These are phyloP conservation scores for Paramecium sexaurelia DNA, from an alignment of 73 alveolate genomes.

Conservation along the genomic window DNA sequence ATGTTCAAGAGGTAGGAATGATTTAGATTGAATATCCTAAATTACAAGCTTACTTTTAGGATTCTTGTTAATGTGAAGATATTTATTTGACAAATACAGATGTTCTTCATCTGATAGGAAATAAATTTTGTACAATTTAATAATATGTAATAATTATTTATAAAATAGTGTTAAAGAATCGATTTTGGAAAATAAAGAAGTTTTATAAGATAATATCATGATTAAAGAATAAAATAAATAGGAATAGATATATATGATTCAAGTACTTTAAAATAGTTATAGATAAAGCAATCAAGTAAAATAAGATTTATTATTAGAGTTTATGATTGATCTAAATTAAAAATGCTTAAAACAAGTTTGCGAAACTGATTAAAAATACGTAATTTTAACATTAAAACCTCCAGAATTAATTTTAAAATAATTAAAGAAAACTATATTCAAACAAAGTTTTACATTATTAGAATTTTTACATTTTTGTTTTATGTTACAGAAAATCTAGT, in stretches of 20 bases:
- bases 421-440: background rate
- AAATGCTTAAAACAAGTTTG: background rate
- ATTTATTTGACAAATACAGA: background rate
- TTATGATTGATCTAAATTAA: background rate
- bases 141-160: background rate
- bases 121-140: background rate
- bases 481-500: background rate
- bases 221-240: background rate
- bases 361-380: background rate
- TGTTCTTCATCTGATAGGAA: background rate
- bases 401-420: background rate
- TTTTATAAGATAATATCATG: background rate
- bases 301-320: background rate
- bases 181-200: background rate
- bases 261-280: background rate
- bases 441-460: background rate
- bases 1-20: background rate
- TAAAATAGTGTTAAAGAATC: background rate
- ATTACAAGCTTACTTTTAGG: background rate
- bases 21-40: background rate
- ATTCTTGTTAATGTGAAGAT: background rate
- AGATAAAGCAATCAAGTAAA: background rate
- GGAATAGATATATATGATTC: background rate
- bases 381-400: background rate
- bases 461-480: background rate